These are phyloP conservation scores for Anthracocystis setariae DNA, from an alignment of 1,284 basidiomycete genomes.

Conservation along the genomic window DNA sequence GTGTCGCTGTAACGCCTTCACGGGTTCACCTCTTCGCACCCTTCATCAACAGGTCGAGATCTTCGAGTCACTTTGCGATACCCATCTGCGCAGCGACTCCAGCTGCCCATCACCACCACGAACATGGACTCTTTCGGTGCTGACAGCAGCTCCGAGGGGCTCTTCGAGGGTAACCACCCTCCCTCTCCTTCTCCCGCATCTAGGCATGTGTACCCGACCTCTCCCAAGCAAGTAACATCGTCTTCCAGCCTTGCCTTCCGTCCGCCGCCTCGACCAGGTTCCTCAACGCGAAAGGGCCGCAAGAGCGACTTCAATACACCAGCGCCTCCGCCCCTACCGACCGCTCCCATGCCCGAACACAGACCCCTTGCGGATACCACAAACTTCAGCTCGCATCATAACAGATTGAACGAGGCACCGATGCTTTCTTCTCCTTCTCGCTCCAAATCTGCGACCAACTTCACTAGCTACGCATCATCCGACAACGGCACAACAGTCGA, in stretches of 20 bases:
- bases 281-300: constrained; percentile 46
- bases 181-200: constrained; percentile 48
- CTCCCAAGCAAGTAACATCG: constrained; percentile 40
- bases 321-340: constrained; percentile 40
- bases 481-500: constrained; percentile 35
- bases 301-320: constrained; percentile 54
- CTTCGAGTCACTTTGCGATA: too few species aligned
- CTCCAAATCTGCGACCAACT: constrained; percentile 1
- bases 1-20: too few species aligned
- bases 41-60: too few species aligned
- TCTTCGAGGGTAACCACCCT: constrained; percentile 44
- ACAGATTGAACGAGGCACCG: constrained; percentile 14
- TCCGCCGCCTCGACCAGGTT: constrained; percentile 50
- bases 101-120: constrained; percentile 7
- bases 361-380: constrained; percentile 30
- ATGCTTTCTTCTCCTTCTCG: constrained; percentile 26
- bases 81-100: too few species aligned
- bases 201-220: constrained; percentile 27
- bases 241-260: constrained; percentile 45
- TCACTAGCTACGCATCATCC: constrained; percentile 15
- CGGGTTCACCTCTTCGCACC: too few species aligned
- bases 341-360: constrained; percentile 31
- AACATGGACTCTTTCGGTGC: constrained; percentile 36
- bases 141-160: constrained; percentile 47
- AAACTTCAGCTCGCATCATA: constrained; percentile 32